A percentile compares a stretch with the other conserved stretches of the same genome.
phyloP scores from a whole-genome alignment of 148 eudicot species.

The Rhododendron williamsianum region DNA sequence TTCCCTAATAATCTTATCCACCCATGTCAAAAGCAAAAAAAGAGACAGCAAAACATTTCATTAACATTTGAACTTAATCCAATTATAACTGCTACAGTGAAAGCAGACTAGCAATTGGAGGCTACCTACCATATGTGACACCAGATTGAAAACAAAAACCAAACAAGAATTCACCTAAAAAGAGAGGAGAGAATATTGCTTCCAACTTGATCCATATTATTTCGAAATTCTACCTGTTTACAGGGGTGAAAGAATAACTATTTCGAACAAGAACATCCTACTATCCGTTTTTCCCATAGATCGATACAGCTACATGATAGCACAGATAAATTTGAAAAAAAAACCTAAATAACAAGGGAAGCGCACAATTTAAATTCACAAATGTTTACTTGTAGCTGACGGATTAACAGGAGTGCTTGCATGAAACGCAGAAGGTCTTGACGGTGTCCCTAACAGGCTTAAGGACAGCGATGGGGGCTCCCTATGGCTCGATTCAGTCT shows the following conservation, averaged over 20 bases:
- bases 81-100: not conserved
- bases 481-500: conserved; percentile 24
- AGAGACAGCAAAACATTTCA: not conserved
- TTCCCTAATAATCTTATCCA: not conserved
- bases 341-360: not conserved
- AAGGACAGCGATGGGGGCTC: conserved; percentile 48
- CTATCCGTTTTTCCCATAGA: not conserved
- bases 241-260: conserved; percentile 11
- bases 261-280: conserved; percentile 1
- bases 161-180: not conserved
- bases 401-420: conserved; percentile 39
- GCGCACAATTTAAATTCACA: not conserved
- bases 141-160: not conserved
- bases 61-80: not conserved
- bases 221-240: conserved; percentile 2
- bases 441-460: conserved; percentile 46
- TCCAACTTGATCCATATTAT: not conserved
- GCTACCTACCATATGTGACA: not conserved
- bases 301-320: conserved; percentile 3
- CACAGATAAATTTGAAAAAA: not conserved
- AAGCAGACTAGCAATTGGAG: not conserved
- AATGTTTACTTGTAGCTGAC: conserved; percentile 27
- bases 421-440: conserved; percentile 76
- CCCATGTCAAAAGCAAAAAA: not conserved
- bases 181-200: not conserved